These are phyloP conservation scores for Paramecium pentaurelia DNA, from an alignment of 73 alveolate genomes.

Conservation along the genomic window DNA sequence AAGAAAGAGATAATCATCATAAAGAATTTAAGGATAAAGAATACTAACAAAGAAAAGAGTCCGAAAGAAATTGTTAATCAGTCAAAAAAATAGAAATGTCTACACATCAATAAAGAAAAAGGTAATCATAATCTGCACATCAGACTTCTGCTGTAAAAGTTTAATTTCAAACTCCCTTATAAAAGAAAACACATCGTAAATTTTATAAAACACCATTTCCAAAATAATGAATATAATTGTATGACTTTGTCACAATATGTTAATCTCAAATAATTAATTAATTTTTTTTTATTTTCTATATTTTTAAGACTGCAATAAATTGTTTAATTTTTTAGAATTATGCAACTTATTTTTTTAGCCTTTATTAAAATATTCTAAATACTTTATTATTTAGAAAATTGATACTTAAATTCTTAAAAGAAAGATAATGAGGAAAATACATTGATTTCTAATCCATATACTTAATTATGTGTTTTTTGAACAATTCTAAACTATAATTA, in stretches of 20 bases:
- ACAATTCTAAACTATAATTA: no score
- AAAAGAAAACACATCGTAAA: neutral
- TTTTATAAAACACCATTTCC: constrained; percentile 12
- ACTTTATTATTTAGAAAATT: no score
- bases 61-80: neutral
- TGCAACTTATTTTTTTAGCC: neutral
- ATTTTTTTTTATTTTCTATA: neutral
- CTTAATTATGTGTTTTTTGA: no score
- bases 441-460: no score
- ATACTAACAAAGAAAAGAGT: neutral
- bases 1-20: neutral
- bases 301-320: neutral
- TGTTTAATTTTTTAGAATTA: neutral
- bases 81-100: neutral
- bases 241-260: neutral
- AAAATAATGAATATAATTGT: neutral
- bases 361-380: no score
- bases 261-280: neutral
- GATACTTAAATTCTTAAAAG: no score
- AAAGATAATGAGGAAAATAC: no score
- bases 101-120: neutral
- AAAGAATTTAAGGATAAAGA: neutral
- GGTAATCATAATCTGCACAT: neutral
- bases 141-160: neutral
- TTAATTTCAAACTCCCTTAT: neutral